Base-by-base conservation (phyloP, 2,329 filamentous ascomycete species). In the Aspergillus felis region DNA sequence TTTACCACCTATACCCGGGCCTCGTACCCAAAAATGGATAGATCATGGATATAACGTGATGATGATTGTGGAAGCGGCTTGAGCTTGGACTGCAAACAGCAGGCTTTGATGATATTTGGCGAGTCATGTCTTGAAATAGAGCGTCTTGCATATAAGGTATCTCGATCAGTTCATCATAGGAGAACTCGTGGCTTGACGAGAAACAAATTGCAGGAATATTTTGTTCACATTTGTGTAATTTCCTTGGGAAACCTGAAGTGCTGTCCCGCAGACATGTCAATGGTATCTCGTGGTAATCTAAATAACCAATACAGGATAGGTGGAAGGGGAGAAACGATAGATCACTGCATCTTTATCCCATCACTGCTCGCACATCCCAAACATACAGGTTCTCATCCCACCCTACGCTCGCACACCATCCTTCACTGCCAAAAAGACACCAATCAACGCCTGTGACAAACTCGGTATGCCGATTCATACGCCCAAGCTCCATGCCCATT, bases 371-470 rank as follows among this genome's bases (percentile, higher is more conserved):
- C 42, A 92, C 90, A 78, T 99, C 94, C 93, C 93, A 99, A 5
- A 99, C 84, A 66, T 95, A 79, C 10, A 99, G 83, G 66, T 87
- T 84, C 78, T 97, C 92, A 68, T 99, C 94, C 94, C 94, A 99
- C 0, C 91, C 92, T 1, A 89, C 90, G 61, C 90, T 95, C 2
- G 94, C 92, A 64, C 92, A 92, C 94, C 94, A 99, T 4, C 94
- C 94, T 62, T 96, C 92, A 25, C 86, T 89, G 4, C 94, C 94
- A 74, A 99, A 99, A 48, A 99, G 76, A 76, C 94, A 99, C 94
- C 95, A 99, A 73, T 99, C 94, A 0, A 97, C 90, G 7, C 94
- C 94, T 3, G 92, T 96, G 9, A 89, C 92, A 68, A 99, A 99
- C 77, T 99, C 94, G 0, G 93, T 97, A 74, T 99, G 94, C 20